Evolutionary conservation across 75 land plant species (phyloP).

Genomic region (Picea sitchensis): DNA sequence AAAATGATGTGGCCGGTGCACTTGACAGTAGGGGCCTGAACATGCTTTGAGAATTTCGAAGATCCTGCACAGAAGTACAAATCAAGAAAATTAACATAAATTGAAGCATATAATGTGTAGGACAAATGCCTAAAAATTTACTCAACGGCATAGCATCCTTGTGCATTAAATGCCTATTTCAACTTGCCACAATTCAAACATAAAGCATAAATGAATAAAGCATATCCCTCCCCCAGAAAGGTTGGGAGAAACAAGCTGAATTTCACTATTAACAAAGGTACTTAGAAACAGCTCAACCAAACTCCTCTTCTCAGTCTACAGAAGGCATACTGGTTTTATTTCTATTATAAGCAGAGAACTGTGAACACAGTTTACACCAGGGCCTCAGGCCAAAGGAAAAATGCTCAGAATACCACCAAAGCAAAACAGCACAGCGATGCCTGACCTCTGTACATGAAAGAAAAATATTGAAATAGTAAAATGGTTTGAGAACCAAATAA

Average conservation of each 20-base stretch:
- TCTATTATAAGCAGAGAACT: not conserved
- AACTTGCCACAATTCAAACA: not conserved
- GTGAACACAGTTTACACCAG: too few species aligned
- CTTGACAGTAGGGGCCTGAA: slow-evolving; percentile 89
- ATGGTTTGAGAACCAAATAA: not conserved
- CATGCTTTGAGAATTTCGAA: slow-evolving; percentile 61
- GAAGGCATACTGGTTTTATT: not conserved
- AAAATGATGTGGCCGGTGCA: slow-evolving; percentile 68
- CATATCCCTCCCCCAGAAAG: not conserved
- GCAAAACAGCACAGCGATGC: not conserved
- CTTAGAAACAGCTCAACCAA: not conserved
- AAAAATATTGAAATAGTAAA: not conserved
- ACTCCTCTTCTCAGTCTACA: not conserved
- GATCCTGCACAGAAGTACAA: slow-evolving; percentile 39
- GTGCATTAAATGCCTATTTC: not conserved
- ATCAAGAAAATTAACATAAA: too few species aligned
- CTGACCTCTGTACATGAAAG: not conserved
- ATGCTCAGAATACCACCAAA: not conserved
- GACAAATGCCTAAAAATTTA: too few species aligned
- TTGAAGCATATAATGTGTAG: too few species aligned
- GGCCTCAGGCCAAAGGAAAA: not conserved
- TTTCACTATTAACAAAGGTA: not conserved
- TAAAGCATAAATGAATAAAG: not conserved
- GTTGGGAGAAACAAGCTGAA: not conserved
- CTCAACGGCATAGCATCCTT: not conserved